Evolutionary conservation across 805 yeast genomes (phyloP).

Genomic region (Myxozyma nipponensis): DNA sequence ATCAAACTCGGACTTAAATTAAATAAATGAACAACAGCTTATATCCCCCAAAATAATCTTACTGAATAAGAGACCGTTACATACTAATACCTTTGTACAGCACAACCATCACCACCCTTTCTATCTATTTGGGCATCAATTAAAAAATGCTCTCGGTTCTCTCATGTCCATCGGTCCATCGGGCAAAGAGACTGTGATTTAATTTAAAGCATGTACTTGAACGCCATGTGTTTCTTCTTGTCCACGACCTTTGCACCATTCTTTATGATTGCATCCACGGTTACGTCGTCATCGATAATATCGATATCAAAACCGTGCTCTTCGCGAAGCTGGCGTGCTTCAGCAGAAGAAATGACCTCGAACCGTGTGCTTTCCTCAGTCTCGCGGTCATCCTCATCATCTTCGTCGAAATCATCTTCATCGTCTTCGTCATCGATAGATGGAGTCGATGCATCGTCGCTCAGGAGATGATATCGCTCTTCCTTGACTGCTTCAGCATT

Average conservation of each 20-base stretch:
- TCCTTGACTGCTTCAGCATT: constrained; percentile 11
- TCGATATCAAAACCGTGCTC: constrained; percentile 25
- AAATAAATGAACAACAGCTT: no score
- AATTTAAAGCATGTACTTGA: constrained; percentile 20
- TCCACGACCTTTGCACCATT: constrained; percentile 21
- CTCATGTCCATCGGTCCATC: no score
- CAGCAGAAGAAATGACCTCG: constrained; percentile 20
- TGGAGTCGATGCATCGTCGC: constrained; percentile 9
- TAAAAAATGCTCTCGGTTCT: no score
- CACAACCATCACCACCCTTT: no score
- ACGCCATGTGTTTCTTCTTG: constrained; percentile 15
- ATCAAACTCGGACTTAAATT: no score
- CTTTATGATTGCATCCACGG: constrained; percentile 19
- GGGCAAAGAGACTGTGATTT: not conserved
- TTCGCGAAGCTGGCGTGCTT: constrained; percentile 26
- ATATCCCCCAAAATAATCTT: no score
- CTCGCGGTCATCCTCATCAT: constrained; percentile 18
- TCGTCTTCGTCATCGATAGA: constrained; percentile 16
- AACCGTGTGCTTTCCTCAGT: constrained; percentile 19
- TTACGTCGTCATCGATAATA: constrained; percentile 23
- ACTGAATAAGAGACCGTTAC: no score
- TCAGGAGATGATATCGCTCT: constrained; percentile 13
- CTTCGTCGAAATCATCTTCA: constrained; percentile 9
- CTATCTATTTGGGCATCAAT: no score
- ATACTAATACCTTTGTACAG: no score